Percentiles rank a stretch among this genome's conserved stretches.
Conservation (phyloP, 1,284 basidiomycete species). For the Taiwanofungus camphoratus region DNA sequence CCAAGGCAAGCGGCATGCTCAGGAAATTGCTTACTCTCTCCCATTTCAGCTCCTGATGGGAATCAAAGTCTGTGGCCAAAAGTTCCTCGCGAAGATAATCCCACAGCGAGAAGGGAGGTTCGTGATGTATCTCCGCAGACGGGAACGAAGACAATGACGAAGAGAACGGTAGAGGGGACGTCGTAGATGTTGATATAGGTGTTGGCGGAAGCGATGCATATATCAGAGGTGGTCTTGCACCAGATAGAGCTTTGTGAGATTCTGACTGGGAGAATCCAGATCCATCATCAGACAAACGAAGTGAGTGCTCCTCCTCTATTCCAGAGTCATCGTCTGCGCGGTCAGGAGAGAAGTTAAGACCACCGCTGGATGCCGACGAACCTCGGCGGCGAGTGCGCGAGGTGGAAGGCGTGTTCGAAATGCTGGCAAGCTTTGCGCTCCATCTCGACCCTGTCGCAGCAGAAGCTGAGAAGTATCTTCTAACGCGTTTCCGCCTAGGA, state of each 20-base stretch:
- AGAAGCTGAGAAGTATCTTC: constrained; percentile 26
- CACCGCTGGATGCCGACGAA: constrained; percentile 20
- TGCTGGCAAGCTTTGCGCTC: constrained; percentile 13
- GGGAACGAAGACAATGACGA: constrained; percentile 17
- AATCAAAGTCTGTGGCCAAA: constrained; percentile 87
- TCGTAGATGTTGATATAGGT: constrained; percentile 48
- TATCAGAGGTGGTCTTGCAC: constrained; percentile 25
- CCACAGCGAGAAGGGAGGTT: constrained; percentile 77
- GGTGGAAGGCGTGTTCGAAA: constrained; percentile 9
- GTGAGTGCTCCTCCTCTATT: constrained; percentile 18
- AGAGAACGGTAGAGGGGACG: constrained; percentile 10
- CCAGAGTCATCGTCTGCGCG: constrained; percentile 17
- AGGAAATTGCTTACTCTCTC: constrained; percentile 98
- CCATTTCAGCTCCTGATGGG: constrained; percentile 91
- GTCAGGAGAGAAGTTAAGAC: constrained; percentile 17
- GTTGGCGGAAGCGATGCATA: constrained; percentile 71
- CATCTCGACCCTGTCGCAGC: constrained; percentile 21
- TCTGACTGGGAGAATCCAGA: constrained; percentile 14
- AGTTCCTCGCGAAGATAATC: constrained; percentile 88
- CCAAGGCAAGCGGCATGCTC: constrained; percentile 87
- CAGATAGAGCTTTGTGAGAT: constrained; percentile 9
- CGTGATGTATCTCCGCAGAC: constrained; percentile 19
- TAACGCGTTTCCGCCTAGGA: constrained; percentile 24
- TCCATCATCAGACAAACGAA: constrained; percentile 13
- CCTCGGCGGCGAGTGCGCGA: constrained; percentile 14